Percentiles rank a stretch among this genome's conserved stretches.
Evolutionary conservation across 2,329 filamentous ascomycete species (phyloP).

Genomic region (Fusarium vanettenii): DNA sequence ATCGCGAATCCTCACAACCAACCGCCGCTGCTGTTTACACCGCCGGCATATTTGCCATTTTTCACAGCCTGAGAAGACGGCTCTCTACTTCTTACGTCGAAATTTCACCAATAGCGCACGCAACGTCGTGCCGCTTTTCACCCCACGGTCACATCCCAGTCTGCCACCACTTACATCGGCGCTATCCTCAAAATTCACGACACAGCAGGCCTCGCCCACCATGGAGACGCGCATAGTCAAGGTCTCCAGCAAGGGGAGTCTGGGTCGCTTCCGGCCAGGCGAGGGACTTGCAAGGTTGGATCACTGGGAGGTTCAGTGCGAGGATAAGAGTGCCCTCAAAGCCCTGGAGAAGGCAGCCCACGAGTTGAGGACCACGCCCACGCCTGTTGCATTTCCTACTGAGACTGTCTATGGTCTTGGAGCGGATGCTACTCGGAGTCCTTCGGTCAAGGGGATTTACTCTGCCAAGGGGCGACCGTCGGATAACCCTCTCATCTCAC

Average conservation of each 20-base stretch:
- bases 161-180: constrained; percentile 43
- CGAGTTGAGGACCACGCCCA: constrained; percentile 72
- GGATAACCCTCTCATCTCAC: constrained; percentile 96
- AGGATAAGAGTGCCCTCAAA: constrained; percentile 47
- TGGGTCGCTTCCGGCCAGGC: constrained; percentile 50
- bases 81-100: constrained; percentile 5
- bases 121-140: not conserved
- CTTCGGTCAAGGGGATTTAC: constrained; percentile 91
- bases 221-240: constrained; percentile 57
- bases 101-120: not conserved
- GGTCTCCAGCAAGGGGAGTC: constrained; percentile 45
- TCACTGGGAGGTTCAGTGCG: constrained; percentile 55
- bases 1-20: constrained; percentile 27
- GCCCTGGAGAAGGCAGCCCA: constrained; percentile 73
- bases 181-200: constrained; percentile 23
- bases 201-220: constrained; percentile 22
- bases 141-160: constrained; percentile 14
- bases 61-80: not conserved
- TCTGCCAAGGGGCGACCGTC: constrained; percentile 88
- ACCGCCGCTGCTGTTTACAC: constrained; percentile 15
- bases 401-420: constrained; percentile 98
- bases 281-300: constrained; percentile 50
- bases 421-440: constrained; percentile 91
- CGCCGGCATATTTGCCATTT: not conserved
- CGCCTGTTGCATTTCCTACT: constrained; percentile 93